Conservation (phyloP, 495 filamentous ascomycete species). For the Xylaria nigripes region DNA sequence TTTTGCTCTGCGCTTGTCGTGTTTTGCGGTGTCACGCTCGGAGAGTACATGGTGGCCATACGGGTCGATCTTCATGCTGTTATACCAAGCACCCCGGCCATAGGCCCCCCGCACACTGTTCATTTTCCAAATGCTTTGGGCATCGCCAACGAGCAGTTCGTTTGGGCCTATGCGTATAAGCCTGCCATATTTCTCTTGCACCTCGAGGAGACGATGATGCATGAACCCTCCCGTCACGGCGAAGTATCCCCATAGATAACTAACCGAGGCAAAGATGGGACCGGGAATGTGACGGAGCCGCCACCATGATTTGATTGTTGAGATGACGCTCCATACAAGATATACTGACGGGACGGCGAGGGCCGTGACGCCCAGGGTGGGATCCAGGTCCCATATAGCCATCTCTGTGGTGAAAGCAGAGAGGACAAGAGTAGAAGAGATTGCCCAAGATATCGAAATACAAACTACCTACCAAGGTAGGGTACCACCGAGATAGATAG, state of each 20-base stretch:
- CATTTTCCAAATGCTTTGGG: conserved; percentile 28
- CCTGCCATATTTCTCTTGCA: conserved; percentile 37
- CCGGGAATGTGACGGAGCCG: conserved; percentile 42
- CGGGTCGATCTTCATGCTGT: conserved; percentile 24
- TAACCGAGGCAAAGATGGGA: conserved; percentile 46
- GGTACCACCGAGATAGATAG: background rate
- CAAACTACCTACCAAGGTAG: no score
- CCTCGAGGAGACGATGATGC: conserved; percentile 12
- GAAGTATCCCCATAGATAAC: conserved; percentile 40
- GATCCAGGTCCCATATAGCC: background rate
- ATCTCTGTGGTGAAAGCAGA: background rate
- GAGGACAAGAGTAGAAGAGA: background rate
- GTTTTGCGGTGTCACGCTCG: conserved; percentile 28
- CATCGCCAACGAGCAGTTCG: conserved; percentile 36
- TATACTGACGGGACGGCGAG: background rate
- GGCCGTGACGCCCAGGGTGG: background rate
- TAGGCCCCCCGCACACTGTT: conserved; percentile 27
- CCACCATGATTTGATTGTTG: conserved; percentile 11
- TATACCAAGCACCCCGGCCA: conserved; percentile 28
- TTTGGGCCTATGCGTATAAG: conserved; percentile 46
- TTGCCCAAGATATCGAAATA: background rate
- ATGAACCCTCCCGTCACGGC: conserved; percentile 11
- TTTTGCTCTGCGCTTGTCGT: conserved; percentile 33
- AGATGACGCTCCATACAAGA: conserved; percentile 9
- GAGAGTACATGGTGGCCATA: conserved; percentile 35